Conservation (phyloP, 352 stramenopile species). For the Phytophthora nicotianae region DNA sequence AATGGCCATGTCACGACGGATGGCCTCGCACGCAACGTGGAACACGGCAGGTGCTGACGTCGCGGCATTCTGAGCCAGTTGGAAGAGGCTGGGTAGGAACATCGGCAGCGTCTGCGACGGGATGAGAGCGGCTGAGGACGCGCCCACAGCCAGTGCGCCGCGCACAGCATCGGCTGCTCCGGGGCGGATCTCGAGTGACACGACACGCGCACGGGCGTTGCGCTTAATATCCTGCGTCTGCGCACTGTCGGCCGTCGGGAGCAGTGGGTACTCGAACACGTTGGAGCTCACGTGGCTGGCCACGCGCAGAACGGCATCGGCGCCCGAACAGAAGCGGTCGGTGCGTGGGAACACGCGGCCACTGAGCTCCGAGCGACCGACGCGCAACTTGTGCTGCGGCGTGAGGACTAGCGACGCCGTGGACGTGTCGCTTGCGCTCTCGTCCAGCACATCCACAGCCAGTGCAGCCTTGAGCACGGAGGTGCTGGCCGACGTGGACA, state of each 20-base stretch:
- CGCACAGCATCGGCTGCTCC: constrained; percentile 64
- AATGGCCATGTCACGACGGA: constrained; percentile 59
- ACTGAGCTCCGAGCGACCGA: constrained; percentile 29
- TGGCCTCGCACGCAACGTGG: constrained; percentile 65
- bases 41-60: constrained; percentile 49
- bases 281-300: constrained; percentile 62
- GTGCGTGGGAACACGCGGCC: constrained; percentile 40
- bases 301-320: constrained; percentile 59
- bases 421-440: constrained; percentile 34
- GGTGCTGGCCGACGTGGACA: constrained; percentile 5
- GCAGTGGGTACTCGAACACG: constrained; percentile 71
- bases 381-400: constrained; percentile 17
- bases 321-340: constrained; percentile 62
- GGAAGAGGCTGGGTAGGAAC: constrained; percentile 76
- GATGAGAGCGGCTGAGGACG: constrained; percentile 53
- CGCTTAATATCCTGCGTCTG: constrained; percentile 18
- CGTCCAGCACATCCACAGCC: constrained; percentile 31
- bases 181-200: constrained; percentile 63
- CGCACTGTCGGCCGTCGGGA: constrained; percentile 21
- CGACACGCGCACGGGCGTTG: constrained; percentile 51
- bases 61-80: constrained; percentile 47
- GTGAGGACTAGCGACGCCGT: constrained; percentile 31
- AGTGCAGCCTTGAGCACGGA: constrained; percentile 13
- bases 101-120: constrained; percentile 78
- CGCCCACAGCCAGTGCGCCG: constrained; percentile 61